phyloP scores from a whole-genome alignment of 192 early-diverging fungal genomes.

The Globomyces pollinis-pini region DNA sequence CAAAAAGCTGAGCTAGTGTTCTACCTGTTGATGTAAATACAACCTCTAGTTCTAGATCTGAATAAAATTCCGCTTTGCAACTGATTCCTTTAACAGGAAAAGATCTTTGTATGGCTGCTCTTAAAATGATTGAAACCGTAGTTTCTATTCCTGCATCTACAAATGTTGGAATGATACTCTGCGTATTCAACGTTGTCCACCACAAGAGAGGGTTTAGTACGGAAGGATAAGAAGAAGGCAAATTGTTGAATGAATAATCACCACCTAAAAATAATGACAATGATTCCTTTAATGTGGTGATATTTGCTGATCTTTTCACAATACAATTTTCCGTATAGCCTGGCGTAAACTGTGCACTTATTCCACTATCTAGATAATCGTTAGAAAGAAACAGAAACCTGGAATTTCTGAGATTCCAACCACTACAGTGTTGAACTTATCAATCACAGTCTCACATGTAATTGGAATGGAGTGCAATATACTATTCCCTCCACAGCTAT shows the following conservation, averaged over 20 bases:
- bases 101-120: not conserved
- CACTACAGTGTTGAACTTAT: too few species aligned
- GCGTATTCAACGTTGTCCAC: conserved; percentile 6
- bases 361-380: too few species aligned
- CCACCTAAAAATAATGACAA: too few species aligned
- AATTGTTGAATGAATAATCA: not conserved
- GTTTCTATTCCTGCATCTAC: conserved; percentile 7
- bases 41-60: not conserved
- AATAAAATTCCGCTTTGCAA: not conserved
- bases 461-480: too few species aligned
- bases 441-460: too few species aligned
- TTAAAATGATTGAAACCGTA: not conserved
- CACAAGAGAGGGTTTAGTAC: conserved; percentile 3
- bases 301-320: too few species aligned
- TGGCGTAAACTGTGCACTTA: too few species aligned
- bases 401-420: too few species aligned
- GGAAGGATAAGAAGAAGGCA: not conserved
- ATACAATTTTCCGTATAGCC: too few species aligned
- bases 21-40: not conserved
- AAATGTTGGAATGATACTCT: not conserved
- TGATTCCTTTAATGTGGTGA: too few species aligned
- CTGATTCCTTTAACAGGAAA: not conserved
- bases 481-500: too few species aligned
- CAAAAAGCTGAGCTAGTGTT: not conserved
- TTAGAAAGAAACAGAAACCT: too few species aligned